Evolutionary conservation across 1,139 yeast species (phyloP).

Genomic region (Geotrichum citri-aurantii): DNA sequence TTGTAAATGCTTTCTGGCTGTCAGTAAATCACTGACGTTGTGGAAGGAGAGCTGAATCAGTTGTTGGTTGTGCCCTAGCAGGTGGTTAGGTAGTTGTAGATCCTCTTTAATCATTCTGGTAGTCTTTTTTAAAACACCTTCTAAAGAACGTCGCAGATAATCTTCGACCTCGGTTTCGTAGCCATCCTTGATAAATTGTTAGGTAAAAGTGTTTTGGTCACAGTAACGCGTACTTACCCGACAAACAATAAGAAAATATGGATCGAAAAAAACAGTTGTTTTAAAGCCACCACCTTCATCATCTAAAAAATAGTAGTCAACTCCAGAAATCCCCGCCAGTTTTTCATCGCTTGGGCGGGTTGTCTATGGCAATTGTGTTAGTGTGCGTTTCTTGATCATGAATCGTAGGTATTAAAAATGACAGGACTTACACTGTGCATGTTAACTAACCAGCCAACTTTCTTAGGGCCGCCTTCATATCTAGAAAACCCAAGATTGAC

Average conservation of each 20-base stretch:
- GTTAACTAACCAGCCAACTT: conserved; percentile 81
- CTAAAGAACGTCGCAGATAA: conserved; percentile 62
- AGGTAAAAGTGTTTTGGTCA: neutral
- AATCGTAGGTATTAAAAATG: neutral
- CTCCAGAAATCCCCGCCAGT: conserved; percentile 70
- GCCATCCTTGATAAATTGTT: conserved; percentile 32
- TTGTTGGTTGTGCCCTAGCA: conserved; percentile 65
- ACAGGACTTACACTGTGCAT: conserved; percentile 44
- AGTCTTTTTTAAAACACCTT: conserved; percentile 53
- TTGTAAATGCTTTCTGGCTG: conserved; percentile 60
- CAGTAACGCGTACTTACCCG: conserved; percentile 34
- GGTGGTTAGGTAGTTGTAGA: conserved; percentile 73
- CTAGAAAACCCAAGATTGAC: conserved; percentile 79
- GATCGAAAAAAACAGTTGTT: conserved; percentile 75
- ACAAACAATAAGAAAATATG: conserved; percentile 77
- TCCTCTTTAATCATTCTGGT: conserved; percentile 66
- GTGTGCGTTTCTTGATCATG: neutral
- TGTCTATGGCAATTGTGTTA: conserved; percentile 32
- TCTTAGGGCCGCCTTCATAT: conserved; percentile 64
- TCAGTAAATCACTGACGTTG: conserved; percentile 66
- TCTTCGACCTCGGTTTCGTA: conserved; percentile 85
- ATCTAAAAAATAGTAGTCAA: conserved; percentile 91
- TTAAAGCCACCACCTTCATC: conserved; percentile 97
- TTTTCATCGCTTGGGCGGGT: conserved; percentile 52
- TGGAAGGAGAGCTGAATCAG: conserved; percentile 67